Conservation (phyloP, 495 filamentous ascomycete species). For the Cairneyella variabilis region DNA sequence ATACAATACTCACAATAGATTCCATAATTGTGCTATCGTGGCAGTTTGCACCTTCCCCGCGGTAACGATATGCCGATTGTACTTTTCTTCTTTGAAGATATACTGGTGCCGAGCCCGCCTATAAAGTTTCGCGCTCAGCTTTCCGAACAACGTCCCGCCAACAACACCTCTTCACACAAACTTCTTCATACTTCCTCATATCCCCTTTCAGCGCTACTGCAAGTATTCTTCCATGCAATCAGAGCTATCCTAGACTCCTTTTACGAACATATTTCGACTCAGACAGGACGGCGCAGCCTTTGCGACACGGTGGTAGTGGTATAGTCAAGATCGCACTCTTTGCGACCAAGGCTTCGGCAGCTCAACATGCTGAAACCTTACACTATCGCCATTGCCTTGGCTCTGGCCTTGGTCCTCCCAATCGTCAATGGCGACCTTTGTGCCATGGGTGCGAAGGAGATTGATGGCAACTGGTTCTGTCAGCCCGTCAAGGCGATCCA, state of each 20-base stretch:
- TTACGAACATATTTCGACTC: not conserved
- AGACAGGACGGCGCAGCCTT: too few species aligned
- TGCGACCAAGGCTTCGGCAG: not conserved
- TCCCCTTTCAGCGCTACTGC: too few species aligned
- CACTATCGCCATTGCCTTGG: not conserved
- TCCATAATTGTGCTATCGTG: too few species aligned
- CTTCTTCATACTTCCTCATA: too few species aligned
- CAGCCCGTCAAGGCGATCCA: slow-evolving; percentile 52
- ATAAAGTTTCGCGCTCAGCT: too few species aligned
- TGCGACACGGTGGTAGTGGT: too few species aligned
- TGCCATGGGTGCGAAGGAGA: slow-evolving; percentile 20
- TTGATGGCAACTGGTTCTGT: slow-evolving; percentile 53
- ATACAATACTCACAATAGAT: too few species aligned
- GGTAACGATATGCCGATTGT: too few species aligned
- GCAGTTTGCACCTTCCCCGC: too few species aligned
- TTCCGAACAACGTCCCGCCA: not conserved
- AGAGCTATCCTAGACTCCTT: not conserved
- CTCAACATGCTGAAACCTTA: not conserved
- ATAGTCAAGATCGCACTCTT: not conserved
- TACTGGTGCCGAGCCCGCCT: too few species aligned
- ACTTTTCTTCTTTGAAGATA: too few species aligned
- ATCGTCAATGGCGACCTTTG: slow-evolving; percentile 16
- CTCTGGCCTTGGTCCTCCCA: not conserved
- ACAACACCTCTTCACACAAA: not conserved
- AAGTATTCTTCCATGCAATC: not conserved